Percentiles rank a stretch among this genome's conserved stretches.
Evolutionary conservation across 2,329 filamentous ascomycete genomes (phyloP).

Genomic region (Monosporascus cannonballus): DNA sequence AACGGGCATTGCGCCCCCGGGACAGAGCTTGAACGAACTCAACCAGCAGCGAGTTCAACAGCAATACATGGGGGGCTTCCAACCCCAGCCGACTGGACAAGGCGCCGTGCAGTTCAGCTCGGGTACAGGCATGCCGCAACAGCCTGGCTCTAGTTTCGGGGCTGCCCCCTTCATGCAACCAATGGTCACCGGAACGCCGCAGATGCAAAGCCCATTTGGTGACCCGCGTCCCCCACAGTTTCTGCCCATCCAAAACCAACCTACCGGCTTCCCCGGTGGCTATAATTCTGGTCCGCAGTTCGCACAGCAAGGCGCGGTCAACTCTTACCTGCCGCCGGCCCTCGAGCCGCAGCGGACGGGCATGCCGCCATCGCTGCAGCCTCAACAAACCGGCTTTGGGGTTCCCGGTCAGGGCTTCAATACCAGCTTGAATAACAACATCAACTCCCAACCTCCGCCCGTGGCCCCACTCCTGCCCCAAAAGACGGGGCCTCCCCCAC

Average conservation of each 20-base stretch:
- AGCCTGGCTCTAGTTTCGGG: constrained; percentile 28
- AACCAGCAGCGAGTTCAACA: constrained; percentile 61
- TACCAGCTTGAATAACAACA: constrained; percentile 43
- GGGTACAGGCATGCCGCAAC: constrained; percentile 29
- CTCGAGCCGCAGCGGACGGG: constrained; percentile 56
- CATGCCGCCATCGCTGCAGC: constrained; percentile 37
- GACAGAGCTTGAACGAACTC: constrained; percentile 72
- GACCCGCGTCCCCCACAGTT: constrained; percentile 38
- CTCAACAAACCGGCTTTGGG: constrained; percentile 45
- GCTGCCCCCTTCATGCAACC: constrained; percentile 39
- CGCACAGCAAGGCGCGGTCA: constrained; percentile 49
- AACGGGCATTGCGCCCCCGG: constrained; percentile 71
- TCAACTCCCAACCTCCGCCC: constrained; percentile 51
- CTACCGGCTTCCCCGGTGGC: constrained; percentile 51
- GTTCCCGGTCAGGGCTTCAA: constrained; percentile 37
- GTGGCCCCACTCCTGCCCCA: constrained; percentile 63
- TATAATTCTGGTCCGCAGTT: constrained; percentile 30
- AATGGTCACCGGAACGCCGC: constrained; percentile 32
- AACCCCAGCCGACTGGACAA: constrained; percentile 33
- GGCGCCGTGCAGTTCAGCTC: constrained; percentile 33
- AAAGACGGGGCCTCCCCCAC: constrained; percentile 78
- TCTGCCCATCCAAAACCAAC: constrained; percentile 51
- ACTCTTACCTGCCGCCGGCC: constrained; percentile 52
- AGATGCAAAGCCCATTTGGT: constrained; percentile 35
- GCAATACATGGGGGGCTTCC: constrained; percentile 39